Conservation (phyloP, 2,329 filamentous ascomycete species). For the Bipolaris victoriae region DNA sequence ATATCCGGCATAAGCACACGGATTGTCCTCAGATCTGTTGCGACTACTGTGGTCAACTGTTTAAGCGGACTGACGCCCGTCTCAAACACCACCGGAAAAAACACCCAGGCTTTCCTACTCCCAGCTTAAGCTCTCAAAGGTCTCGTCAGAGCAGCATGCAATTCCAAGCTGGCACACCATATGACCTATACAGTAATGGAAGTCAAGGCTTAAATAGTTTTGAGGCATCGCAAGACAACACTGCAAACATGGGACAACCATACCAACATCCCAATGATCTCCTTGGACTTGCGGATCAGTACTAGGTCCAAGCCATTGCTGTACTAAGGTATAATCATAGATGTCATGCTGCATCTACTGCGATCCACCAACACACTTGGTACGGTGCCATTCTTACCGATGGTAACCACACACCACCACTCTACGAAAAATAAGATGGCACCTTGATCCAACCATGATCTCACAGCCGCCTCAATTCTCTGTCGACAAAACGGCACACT, state of each 20-base stretch:
- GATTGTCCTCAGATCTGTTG: neutral
- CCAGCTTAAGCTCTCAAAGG: neutral
- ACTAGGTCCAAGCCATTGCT: neutral
- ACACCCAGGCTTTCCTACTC: neutral
- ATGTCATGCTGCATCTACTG: neutral
- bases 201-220: neutral
- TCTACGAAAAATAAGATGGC: too few species aligned
- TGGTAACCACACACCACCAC: neutral
- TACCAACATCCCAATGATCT: neutral
- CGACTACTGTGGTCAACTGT: neutral
- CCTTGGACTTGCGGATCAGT: neutral
- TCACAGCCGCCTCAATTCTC: too few species aligned
- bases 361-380: too few species aligned
- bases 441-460: too few species aligned
- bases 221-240: neutral
- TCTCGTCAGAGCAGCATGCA: neutral
- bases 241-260: neutral
- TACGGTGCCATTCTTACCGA: neutral
- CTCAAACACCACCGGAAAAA: neutral
- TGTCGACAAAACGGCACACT: too few species aligned
- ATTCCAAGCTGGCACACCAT: neutral
- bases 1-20: neutral
- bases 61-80: neutral
- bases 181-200: neutral
- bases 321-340: too few species aligned